Evolutionary conservation across 345 rosid genomes (phyloP).

Genomic region (Angophora floribunda): DNA sequence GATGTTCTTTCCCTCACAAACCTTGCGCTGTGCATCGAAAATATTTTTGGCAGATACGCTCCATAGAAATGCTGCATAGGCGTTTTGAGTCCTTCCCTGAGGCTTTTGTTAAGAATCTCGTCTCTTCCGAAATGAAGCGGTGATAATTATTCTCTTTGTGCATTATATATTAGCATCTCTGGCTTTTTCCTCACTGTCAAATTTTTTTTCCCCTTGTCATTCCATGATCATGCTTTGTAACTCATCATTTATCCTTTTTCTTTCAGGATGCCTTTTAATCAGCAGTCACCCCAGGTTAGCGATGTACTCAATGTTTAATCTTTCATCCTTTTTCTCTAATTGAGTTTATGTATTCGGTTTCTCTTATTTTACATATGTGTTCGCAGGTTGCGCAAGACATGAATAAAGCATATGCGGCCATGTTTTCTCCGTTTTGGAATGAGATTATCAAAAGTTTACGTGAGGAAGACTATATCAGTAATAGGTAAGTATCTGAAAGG

Average conservation of each 20-base stretch:
- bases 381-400: conserved; percentile 54
- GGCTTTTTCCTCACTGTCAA: not conserved
- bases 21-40: not conserved
- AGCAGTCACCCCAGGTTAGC: conserved; percentile 56
- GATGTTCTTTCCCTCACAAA: conserved; percentile 1
- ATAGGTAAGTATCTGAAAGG: conserved; percentile 39
- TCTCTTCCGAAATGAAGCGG: conserved; percentile 58
- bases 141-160: conserved; percentile 3
- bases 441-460: conserved; percentile 93
- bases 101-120: conserved; percentile 84
- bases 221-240: not conserved
- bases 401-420: conserved; percentile 72
- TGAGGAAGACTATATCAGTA: conserved; percentile 92
- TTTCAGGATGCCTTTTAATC: conserved; percentile 40
- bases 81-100: conserved; percentile 98
- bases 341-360: not conserved
- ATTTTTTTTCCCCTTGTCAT: not conserved
- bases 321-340: not conserved
- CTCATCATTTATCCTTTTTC: not conserved
- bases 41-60: conserved; percentile 57
- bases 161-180: not conserved
- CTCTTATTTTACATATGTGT: not conserved
- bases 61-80: conserved; percentile 92
- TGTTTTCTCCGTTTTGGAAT: conserved; percentile 99
- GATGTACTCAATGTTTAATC: not conserved